Conservation (phyloP, 495 filamentous ascomycete species). For the Lasiosphaeria ovina region DNA sequence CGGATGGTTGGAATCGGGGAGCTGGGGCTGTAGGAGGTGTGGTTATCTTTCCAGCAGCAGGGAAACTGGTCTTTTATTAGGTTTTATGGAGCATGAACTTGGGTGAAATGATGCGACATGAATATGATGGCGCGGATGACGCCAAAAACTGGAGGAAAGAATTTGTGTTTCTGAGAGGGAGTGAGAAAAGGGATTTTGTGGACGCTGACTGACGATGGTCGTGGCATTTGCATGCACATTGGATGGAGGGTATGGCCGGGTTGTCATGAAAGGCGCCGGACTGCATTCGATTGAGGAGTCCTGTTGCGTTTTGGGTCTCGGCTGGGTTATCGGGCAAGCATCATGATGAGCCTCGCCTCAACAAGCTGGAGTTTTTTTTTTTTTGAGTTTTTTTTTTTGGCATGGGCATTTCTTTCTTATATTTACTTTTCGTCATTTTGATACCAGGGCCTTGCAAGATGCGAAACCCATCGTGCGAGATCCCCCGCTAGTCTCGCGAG, state of each 20-base stretch:
- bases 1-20: not conserved
- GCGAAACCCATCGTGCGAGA: too few species aligned
- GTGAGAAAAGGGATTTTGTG: not conserved
- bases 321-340: not conserved
- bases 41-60: too few species aligned
- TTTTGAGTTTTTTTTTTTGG: not conserved
- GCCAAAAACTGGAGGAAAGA: not conserved
- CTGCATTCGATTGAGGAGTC: not conserved
- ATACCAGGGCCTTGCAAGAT: too few species aligned
- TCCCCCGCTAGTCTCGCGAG: too few species aligned
- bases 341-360: not conserved
- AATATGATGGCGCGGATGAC: not conserved
- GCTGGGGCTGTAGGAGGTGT: not conserved
- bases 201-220: not conserved
- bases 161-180: not conserved
- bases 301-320: not conserved
- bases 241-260: not conserved
- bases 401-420: too few species aligned
- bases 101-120: not conserved
- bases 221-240: not conserved
- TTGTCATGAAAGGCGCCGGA: not conserved
- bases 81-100: not conserved
- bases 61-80: too few species aligned
- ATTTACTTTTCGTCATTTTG: too few species aligned
- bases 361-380: conserved; percentile 2